These are phyloP conservation scores for Rhododendron mucronatum DNA, from an alignment of 148 eudicot species.

Conservation along the genomic window DNA sequence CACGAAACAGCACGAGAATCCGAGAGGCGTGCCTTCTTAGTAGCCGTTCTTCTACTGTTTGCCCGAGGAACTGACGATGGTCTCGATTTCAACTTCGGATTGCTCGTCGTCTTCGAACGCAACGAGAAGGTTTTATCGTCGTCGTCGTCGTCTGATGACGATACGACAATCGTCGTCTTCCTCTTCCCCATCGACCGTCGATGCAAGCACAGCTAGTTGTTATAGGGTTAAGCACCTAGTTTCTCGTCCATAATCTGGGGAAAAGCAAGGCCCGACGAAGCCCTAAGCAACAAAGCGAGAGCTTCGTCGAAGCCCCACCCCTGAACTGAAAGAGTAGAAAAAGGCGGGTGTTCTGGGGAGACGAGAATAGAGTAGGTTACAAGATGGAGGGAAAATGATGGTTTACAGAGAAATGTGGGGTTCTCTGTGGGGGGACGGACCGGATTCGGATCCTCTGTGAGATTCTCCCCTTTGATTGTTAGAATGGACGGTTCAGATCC, in stretches of 20 bases:
- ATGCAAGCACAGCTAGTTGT: neutral
- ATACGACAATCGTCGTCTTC: constrained; percentile 25
- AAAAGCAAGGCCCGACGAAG: neutral
- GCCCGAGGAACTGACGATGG: constrained; percentile 33
- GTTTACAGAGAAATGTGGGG: neutral
- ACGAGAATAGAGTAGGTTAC: neutral
- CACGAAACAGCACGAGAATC: constrained; percentile 13
- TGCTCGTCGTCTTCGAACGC: constrained; percentile 1
- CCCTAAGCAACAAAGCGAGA: neutral
- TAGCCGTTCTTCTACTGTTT: constrained; percentile 20
- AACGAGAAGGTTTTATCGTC: constrained; percentile 20
- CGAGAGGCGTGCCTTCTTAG: constrained; percentile 37
- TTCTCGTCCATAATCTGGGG: neutral
- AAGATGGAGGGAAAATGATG: constrained; percentile 2
- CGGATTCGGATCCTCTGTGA: no score
- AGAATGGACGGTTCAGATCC: no score
- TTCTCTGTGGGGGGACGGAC: no score
- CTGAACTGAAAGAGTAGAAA: neutral
- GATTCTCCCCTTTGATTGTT: no score
- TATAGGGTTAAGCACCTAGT: neutral
- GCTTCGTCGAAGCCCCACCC: neutral
- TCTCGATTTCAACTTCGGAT: constrained; percentile 18
- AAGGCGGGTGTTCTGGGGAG: constrained; percentile 1
- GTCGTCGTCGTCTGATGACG: constrained; percentile 49
- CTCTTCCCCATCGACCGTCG: constrained; percentile 41